phyloP scores from a whole-genome alignment of 2,329 filamentous ascomycete genomes.

The Xylariomycetidae sp. region DNA sequence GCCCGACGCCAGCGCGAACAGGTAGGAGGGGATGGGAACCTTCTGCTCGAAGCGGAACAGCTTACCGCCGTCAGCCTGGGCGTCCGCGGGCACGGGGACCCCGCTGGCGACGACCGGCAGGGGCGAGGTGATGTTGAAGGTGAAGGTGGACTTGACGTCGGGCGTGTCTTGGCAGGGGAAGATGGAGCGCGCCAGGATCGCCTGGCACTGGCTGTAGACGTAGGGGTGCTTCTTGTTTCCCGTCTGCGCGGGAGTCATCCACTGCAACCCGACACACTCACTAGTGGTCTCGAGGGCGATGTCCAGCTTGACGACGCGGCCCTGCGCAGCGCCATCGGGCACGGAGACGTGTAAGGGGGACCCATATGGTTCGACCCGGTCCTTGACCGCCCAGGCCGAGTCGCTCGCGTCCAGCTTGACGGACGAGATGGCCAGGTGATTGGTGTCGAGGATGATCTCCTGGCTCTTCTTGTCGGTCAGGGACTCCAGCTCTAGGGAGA shows the following conservation, averaged over 20 bases:
- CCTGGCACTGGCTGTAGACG: constrained; percentile 97
- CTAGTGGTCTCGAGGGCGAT: constrained; percentile 78
- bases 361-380: constrained; percentile 69
- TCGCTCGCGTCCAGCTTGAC: constrained; percentile 65
- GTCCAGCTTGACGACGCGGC: constrained; percentile 48
- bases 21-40: constrained; percentile 88
- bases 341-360: constrained; percentile 64
- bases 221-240: constrained; percentile 95
- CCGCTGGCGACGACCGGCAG: constrained; percentile 91
- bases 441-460: constrained; percentile 86
- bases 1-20: constrained; percentile 86
- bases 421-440: constrained; percentile 67
- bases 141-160: constrained; percentile 92
- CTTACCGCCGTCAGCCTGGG: constrained; percentile 48
- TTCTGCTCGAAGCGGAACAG: constrained; percentile 85
- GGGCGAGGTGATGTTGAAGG: constrained; percentile 80
- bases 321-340: constrained; percentile 49
- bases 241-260: constrained; percentile 90
- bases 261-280: constrained; percentile 88
- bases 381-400: constrained; percentile 65
- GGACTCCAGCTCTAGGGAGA: constrained; percentile 71
- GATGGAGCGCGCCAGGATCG: constrained; percentile 87
- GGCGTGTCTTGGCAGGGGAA: constrained; percentile 98
- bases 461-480: constrained; percentile 67
- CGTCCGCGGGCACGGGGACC: constrained; percentile 49